Evolutionary conservation across 2,329 filamentous ascomycete species (phyloP).

Genomic region (Phialophora expanda): DNA sequence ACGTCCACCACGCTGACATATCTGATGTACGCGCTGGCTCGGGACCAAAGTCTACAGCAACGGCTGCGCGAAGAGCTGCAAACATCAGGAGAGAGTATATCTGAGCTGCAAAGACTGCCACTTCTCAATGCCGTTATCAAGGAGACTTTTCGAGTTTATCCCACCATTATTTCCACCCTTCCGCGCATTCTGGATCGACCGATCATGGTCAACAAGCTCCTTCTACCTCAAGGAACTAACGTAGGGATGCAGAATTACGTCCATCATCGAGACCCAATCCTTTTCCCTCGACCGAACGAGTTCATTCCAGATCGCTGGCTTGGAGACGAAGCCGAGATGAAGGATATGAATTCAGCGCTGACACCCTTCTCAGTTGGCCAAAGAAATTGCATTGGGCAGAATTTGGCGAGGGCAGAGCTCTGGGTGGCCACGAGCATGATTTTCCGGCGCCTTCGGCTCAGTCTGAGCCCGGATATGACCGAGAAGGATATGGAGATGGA

Average conservation of each 20-base stretch:
- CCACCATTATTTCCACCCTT: slow-evolving; percentile 37
- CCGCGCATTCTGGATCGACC: slow-evolving; percentile 28
- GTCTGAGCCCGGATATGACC: slow-evolving; percentile 38
- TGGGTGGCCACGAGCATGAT: slow-evolving; percentile 39
- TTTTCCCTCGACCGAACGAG: slow-evolving; percentile 31
- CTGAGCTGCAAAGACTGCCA: slow-evolving; percentile 17
- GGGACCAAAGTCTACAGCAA: slow-evolving; percentile 5
- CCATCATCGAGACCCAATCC: slow-evolving; percentile 25
- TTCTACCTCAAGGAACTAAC: slow-evolving; percentile 32
- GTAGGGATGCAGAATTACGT: slow-evolving; percentile 36
- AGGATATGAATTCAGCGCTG: slow-evolving; percentile 38
- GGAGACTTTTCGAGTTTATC: slow-evolving; percentile 39
- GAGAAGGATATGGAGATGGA: slow-evolving; percentile 40
- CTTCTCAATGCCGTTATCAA: slow-evolving; percentile 39
- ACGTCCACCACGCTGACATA: slow-evolving; percentile 23
- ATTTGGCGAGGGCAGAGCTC: slow-evolving; percentile 38
- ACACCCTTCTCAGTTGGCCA: slow-evolving; percentile 47
- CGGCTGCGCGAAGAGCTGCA: slow-evolving; percentile 19
- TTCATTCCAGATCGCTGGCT: slow-evolving; percentile 40
- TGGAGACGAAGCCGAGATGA: slow-evolving; percentile 15
- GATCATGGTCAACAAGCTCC: slow-evolving; percentile 29
- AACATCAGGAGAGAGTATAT: too few relatives aligned
- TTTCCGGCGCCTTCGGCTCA: slow-evolving; percentile 35
- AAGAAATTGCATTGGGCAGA: slow-evolving; percentile 43
- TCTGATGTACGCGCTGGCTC: slow-evolving; percentile 17